Evolutionary conservation across 1,139 yeast genomes (phyloP).

Genomic region (Suhomyces terraborum): DNA sequence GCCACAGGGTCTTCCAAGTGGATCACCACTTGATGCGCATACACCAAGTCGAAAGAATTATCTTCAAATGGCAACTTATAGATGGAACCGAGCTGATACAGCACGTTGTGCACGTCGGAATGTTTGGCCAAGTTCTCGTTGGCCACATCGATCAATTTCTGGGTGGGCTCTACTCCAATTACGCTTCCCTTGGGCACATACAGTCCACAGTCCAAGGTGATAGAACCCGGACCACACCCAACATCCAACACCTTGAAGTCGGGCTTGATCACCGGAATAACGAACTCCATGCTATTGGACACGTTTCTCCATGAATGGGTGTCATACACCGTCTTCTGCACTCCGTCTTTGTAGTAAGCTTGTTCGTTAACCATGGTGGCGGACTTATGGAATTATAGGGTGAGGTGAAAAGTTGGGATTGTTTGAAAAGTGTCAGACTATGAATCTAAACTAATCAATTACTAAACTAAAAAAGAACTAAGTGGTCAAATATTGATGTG

Average conservation of each 20-base stretch:
- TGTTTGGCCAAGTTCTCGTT: conserved; percentile 11
- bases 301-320: conserved; percentile 42
- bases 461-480: no score
- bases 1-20: conserved; percentile 35
- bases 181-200: conserved; percentile 31
- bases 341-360: conserved; percentile 29
- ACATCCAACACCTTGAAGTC: conserved; percentile 37
- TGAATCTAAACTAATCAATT: no score
- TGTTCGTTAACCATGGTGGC: conserved; percentile 18
- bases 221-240: conserved; percentile 48
- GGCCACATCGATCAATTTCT: conserved; percentile 33
- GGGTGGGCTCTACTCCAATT: conserved; percentile 38
- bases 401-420: neutral
- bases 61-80: conserved; percentile 37
- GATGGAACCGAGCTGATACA: conserved; percentile 33
- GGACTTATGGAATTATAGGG: neutral
- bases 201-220: conserved; percentile 37
- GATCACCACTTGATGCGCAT: conserved; percentile 41
- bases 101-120: conserved; percentile 23
- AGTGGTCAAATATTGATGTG: no score
- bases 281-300: conserved; percentile 30
- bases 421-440: no score
- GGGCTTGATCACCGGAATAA: conserved; percentile 31
- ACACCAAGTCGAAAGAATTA: conserved; percentile 39
- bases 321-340: conserved; percentile 23